Conservation (phyloP, 2,329 filamentous ascomycete species). For the Botrytis galanthina region DNA sequence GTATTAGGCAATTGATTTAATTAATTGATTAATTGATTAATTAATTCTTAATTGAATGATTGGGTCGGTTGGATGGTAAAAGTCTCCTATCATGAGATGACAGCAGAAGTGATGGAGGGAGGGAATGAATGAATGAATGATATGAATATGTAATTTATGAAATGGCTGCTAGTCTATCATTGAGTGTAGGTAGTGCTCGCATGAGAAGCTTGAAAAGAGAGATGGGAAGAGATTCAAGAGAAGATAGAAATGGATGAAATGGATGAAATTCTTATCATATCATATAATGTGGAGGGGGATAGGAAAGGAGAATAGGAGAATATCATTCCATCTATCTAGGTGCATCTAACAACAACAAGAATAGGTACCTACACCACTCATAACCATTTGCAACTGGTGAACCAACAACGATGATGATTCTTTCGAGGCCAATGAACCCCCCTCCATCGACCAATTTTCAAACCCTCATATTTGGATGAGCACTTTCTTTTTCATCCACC, state of each 20-base stretch:
- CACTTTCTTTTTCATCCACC: not conserved
- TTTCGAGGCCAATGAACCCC: constrained; percentile 1
- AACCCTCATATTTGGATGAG: not conserved
- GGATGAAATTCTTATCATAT: not conserved
- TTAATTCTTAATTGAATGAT: constrained; percentile 8
- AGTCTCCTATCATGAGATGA: not conserved
- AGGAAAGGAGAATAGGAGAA: constrained; percentile 3
- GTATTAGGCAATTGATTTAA: not conserved
- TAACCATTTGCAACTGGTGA: not conserved
- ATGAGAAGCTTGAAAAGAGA: not conserved
- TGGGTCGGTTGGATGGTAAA: not conserved
- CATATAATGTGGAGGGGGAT: not conserved
- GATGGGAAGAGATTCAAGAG: not conserved
- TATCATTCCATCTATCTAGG: not conserved
- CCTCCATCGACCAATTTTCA: not conserved
- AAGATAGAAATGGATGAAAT: not conserved
- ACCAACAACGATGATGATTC: constrained; percentile 6
- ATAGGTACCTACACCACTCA: not conserved
- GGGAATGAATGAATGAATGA: not conserved
- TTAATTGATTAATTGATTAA: constrained; percentile 6
- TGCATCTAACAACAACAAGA: not conserved
- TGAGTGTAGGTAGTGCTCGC: not conserved
- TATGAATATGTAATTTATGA: not conserved
- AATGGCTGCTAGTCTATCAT: not conserved
- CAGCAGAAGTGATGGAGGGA: not conserved